Base-by-base conservation (phyloP, 306 rosid species). In the Acacia confusa region DNA sequence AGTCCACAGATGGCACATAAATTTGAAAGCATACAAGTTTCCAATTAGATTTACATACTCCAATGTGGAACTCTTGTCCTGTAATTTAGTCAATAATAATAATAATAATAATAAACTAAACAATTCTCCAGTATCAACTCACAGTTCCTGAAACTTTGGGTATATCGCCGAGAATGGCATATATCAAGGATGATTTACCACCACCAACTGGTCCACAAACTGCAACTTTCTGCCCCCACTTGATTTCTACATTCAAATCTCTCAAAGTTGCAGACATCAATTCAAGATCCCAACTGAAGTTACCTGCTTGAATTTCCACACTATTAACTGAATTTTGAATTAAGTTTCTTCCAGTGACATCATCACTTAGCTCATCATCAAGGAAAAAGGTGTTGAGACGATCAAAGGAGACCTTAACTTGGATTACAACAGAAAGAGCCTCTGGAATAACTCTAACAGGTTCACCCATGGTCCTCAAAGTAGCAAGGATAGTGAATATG, bases 191-290 rank as follows among this genome's bases (percentile, higher is more conserved):
- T 47, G 98, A 94, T 80, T 94, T 94, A 64, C 98, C 98, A 1
- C 92, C 89, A 44, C 97, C 96, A 79, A 94, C 94, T 52, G 94
- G 89, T 24, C 97, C 97, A 80, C 93, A 91, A 66, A 91, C 83
- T 70, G 98, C 97, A 24, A 85, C 75, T 83, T 92, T 94, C 72
- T 92, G 91, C 43, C 92, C 89, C 86, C 77, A n/a, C 68, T 57
- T 83, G n/a, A 87, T 80, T 67, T 87, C 90, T 53, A 94, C 55
- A 65, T 85, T 83, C 55, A 89, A 81, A 20, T 85, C 83, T 78
- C n/a, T 79, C 7, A 92, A 86, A 79, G 94, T 91, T 81, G 84
- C 88, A 30, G 61, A 50, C 69, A 67, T 11, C 41, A 86, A 82
- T 64, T 88, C 91, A 1, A 70, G 85, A 78, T 91, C 89, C 97